Evolutionary conservation across 2,329 filamentous ascomycete species (phyloP), one percentile per base, ranked within the genome.

Genomic region (Aspergillus pseudonomiae): DNA sequence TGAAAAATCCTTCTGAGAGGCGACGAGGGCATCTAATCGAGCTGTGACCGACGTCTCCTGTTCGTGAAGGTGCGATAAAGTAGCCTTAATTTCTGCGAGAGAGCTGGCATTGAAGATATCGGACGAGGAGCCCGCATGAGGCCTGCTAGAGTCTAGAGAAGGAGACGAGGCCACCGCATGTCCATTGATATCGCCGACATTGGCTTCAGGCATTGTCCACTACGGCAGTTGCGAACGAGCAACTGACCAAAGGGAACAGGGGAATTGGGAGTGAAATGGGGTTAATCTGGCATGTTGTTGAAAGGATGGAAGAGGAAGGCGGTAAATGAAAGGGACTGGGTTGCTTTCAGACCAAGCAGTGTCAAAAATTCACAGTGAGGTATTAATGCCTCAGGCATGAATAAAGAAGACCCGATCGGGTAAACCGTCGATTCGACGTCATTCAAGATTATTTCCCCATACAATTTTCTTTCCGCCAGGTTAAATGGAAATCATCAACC

Each of bases 1-100:
- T 24, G 91, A 90, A 57, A 99, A 87, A 74, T 96, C 91, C 65
- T 92, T 89, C 75, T 98, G 93, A 0, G 92, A 93, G 66, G 90
- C 88, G 56, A 97, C 82, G 59, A 97, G 87, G 59, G 86, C 83
- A 77, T 94, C 88, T 52, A 98, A 88, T 53, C 89, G 90, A 60
- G 85, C 84, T 0, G 90, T 92, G 67, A 97, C 88, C 60, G 85
- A 80, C 65, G 88, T 85, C 79, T 98, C 94, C 74, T 91, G 91
- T 58, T 84, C 81, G 74, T 94, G 91, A 58, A 98, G 88, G 69
- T 88, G 83, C 50, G 88, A 85, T 68, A 99, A 87, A 60, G 91
- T 89, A 65, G 89, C 86, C 74, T 90, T 91, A 75, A 99, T 91
- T 67, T 96, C 92, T 68, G 90, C 85, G 69, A 94, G 85, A 71